These are phyloP conservation scores for Pluteus cervinus DNA, from an alignment of 768 basidiomycete species.

Conservation along the genomic window DNA sequence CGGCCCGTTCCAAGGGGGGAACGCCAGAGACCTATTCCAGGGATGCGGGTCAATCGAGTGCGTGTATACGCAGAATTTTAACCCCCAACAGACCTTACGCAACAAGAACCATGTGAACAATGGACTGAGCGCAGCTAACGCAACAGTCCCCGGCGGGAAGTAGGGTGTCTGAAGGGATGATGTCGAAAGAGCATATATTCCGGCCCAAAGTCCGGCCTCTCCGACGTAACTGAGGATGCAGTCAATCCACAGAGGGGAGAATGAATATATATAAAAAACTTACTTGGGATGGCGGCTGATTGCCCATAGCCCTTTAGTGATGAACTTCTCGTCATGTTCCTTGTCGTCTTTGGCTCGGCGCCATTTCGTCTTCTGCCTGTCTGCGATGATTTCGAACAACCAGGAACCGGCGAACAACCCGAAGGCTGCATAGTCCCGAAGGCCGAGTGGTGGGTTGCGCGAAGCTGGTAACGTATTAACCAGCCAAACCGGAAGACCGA, in stretches of 20 bases:
- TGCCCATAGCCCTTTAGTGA: conserved; percentile 62
- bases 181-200: conserved; percentile 55
- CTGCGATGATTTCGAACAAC: conserved; percentile 56
- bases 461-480: conserved; percentile 48
- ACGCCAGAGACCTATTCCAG: conserved; percentile 60
- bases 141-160: conserved; percentile 38
- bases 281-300: conserved; percentile 72
- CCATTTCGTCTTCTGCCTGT: conserved; percentile 63
- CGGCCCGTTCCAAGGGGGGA: conserved; percentile 58
- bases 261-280: conserved; percentile 11
- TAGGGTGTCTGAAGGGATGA: conserved; percentile 37
- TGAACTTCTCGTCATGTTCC: conserved; percentile 66
- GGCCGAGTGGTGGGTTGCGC: conserved; percentile 44
- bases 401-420: conserved; percentile 53
- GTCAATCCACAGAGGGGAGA: background rate
- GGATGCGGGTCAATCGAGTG: conserved; percentile 1
- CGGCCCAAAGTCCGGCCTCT: conserved; percentile 66
- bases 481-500: conserved; percentile 66
- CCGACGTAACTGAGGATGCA: conserved; percentile 50
- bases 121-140: conserved; percentile 50
- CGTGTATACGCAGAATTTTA: background rate
- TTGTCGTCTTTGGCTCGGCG: conserved; percentile 50
- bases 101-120: conserved; percentile 59
- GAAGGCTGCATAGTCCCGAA: conserved; percentile 48
- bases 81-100: conserved; percentile 33